Evolutionary conservation across 805 yeast genomes (phyloP).

Genomic region (Tanozyma kutaoensis): DNA sequence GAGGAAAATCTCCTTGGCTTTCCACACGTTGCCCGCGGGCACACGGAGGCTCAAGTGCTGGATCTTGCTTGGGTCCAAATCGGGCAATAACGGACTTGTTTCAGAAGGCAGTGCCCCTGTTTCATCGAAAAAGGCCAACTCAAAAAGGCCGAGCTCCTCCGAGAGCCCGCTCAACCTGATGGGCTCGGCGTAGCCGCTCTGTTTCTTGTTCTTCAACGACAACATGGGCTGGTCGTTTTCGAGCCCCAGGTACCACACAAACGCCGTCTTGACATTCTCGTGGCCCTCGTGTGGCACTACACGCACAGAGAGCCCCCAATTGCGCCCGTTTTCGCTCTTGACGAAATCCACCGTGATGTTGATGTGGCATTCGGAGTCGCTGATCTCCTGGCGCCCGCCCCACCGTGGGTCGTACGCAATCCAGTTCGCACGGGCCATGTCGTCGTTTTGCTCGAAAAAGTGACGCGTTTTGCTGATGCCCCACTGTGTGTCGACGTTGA

Average conservation of each 20-base stretch:
- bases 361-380: slow-evolving; percentile 45
- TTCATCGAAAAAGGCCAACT: slow-evolving; percentile 44
- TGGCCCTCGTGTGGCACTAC: slow-evolving; percentile 47
- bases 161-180: slow-evolving; percentile 32
- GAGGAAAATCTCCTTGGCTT: slow-evolving; percentile 61
- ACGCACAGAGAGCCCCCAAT: slow-evolving; percentile 69
- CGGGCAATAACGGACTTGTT: too few species aligned
- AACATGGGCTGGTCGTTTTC: slow-evolving; percentile 26
- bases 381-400: slow-evolving; percentile 74
- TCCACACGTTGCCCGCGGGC: slow-evolving; percentile 67
- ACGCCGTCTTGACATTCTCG: slow-evolving; percentile 39
- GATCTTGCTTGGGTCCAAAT: slow-evolving; percentile 39
- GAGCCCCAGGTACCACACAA: slow-evolving; percentile 69
- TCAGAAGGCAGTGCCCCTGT: too few species aligned
- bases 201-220: slow-evolving; percentile 12
- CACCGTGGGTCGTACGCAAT: slow-evolving; percentile 70
- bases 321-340: slow-evolving; percentile 53
- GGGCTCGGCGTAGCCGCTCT: slow-evolving; percentile 10
- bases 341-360: slow-evolving; percentile 61
- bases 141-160: slow-evolving; percentile 55
- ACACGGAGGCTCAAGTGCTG: slow-evolving; percentile 59
- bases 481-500: slow-evolving; percentile 42
- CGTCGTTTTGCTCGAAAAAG: slow-evolving; percentile 60
- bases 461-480: slow-evolving; percentile 55
- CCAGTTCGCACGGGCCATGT: slow-evolving; percentile 73